A percentile compares a stretch with the other conserved stretches of the same genome.
Conservation (phyloP, 306 rosid species). For the Vigna hirtella region DNA sequence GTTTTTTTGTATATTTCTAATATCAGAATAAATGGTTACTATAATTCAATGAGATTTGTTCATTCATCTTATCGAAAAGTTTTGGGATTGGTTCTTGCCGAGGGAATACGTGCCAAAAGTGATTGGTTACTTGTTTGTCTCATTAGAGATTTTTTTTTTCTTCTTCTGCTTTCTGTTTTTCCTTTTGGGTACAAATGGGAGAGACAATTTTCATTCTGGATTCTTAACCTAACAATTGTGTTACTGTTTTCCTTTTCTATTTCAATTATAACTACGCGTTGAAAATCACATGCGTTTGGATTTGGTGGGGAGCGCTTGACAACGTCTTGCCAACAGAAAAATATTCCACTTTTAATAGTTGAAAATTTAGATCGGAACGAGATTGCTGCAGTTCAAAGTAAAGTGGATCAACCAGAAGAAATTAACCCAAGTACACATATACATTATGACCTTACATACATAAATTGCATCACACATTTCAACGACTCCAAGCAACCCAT, state of each 20-base stretch:
- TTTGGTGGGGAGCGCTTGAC: constrained; percentile 41
- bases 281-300: constrained; percentile 24
- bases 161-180: not conserved
- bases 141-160: not conserved
- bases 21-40: constrained; percentile 1
- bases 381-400: constrained; percentile 43
- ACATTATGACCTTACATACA: constrained; percentile 1
- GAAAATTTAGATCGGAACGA: not conserved
- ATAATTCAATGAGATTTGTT: constrained; percentile 1
- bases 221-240: constrained; percentile 32
- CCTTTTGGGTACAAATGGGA: constrained; percentile 15
- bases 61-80: not conserved
- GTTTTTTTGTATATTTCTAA: constrained; percentile 30
- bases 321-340: constrained; percentile 46
- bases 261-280: not conserved
- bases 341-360: constrained; percentile 1
- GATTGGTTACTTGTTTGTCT: constrained; percentile 17
- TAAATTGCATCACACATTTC: constrained; percentile 45
- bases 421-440: constrained; percentile 11
- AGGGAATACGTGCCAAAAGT: constrained; percentile 19
- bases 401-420: constrained; percentile 38
- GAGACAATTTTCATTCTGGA: constrained; percentile 1
- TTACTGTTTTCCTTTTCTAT: not conserved
- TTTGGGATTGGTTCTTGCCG: constrained; percentile 27
- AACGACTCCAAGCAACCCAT: constrained; percentile 34